Base-by-base conservation (phyloP, 1,139 yeast genomes). In the Geotrichum reessii region DNA sequence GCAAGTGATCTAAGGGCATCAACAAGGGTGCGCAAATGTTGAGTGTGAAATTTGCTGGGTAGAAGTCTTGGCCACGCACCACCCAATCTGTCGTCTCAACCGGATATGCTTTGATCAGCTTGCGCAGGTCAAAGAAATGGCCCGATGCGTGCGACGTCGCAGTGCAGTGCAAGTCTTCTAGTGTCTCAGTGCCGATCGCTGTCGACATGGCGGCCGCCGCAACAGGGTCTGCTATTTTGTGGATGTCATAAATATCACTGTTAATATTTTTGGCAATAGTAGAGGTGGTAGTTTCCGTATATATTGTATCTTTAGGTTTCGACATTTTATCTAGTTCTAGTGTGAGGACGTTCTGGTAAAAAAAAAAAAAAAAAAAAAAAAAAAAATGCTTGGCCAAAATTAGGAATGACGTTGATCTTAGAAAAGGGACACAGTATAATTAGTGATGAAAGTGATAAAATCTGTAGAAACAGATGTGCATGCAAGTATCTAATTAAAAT, bases 31-130 rank as follows among this genome's bases (percentile, higher is more conserved):
- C 82, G 67, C 97, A 91, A 3, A 91, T 77, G 9, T 95, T 93
- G 49, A 91, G 66, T 0, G 96, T 87, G 73, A 85, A 91, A 71
- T 91, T 91, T 57, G 77, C 78, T 21, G 86, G 85, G 12, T 31
- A 31, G 11, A 81, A 82, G 64, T 87, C 95, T 67, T 79, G 80
- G 0, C 95, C 95, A 61, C 79, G 79, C 2, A 92, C 83, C 51
- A 78, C 73, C 90, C 93, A 89, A 6, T 73, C 74, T 12, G 47
- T 37, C 3, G 55, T 49, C 37, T 61, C 56, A 14, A 42, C 52
- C 7, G 62, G 63, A 31, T 54, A 50, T 22, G 51, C 47, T 25
- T 53, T 56, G 21, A 63, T 57, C 31, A 71, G 62, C 24, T 69
- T 68, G 6, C 66, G 60, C 31, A 71, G 64, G 55, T 71, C 73